Evolutionary conservation across 2,329 filamentous ascomycete species (phyloP).

Genomic region (Trichophyton schoenleinii): DNA sequence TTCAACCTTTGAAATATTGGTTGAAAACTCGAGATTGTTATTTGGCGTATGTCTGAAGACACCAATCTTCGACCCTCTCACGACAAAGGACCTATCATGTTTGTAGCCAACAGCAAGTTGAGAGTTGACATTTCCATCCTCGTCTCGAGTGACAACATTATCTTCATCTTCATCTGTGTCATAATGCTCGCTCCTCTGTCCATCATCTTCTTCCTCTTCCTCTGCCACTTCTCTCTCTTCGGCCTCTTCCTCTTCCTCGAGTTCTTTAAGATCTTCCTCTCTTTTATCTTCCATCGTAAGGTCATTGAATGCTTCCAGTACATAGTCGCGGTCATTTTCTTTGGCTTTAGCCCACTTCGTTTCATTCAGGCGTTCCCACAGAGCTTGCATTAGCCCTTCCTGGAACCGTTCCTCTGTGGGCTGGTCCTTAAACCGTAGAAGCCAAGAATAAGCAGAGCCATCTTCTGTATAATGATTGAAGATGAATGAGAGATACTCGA

Average conservation of each 20-base stretch:
- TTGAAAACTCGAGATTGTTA: conserved; percentile 89
- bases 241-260: conserved; percentile 44
- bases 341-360: conserved; percentile 89
- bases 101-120: conserved; percentile 94
- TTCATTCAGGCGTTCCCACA: conserved; percentile 94
- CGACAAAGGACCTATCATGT: conserved; percentile 91
- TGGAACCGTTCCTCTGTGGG: conserved; percentile 74
- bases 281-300: conserved; percentile 74
- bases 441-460: conserved; percentile 87
- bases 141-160: conserved; percentile 52
- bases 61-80: conserved; percentile 93
- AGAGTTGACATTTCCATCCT: conserved; percentile 78
- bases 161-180: conserved; percentile 70
- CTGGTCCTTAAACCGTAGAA: conserved; percentile 81
- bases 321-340: conserved; percentile 84
- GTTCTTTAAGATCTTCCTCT: conserved; percentile 44
- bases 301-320: conserved; percentile 90
- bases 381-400: conserved; percentile 81
- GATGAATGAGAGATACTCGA: conserved; percentile 96
- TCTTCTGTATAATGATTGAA: conserved; percentile 92
- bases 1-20: conserved; percentile 90
- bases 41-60: conserved; percentile 94
- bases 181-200: conserved; percentile 58
- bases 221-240: conserved; percentile 49
- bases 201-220: conserved; percentile 51